phyloP scores from a whole-genome alignment of 768 basidiomycete genomes.

The Kwoniella pini region DNA sequence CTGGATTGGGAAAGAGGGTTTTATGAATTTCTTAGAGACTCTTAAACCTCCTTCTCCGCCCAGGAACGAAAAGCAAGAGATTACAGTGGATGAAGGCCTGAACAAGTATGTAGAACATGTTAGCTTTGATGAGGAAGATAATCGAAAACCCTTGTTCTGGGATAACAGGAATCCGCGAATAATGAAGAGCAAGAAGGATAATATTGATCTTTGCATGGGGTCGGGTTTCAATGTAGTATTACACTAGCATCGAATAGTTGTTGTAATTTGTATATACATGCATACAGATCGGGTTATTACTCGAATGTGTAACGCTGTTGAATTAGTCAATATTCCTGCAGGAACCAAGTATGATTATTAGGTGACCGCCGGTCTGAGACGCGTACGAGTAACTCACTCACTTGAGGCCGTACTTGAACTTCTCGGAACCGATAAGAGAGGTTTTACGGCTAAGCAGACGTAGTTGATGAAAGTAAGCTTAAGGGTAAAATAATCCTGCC shows the following conservation, averaged over 20 bases:
- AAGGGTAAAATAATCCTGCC: too few species aligned
- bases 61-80: background rate
- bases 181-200: background rate
- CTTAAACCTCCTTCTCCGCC: constrained; percentile 11
- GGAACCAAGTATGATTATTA: background rate
- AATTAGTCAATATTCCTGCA: background rate
- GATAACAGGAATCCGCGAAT: background rate
- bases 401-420: too few species aligned
- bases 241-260: background rate
- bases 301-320: background rate
- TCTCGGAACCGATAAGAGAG: too few species aligned
- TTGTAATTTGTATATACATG: background rate
- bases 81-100: background rate
- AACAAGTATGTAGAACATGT: background rate
- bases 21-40: constrained; percentile 20
- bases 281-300: background rate
- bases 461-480: background rate
- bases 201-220: constrained; percentile 1
- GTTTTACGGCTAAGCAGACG: background rate
- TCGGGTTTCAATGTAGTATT: background rate
- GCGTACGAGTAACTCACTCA: too few species aligned
- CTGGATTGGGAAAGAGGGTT: constrained; percentile 23
- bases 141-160: background rate
- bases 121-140: background rate
- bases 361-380: background rate